Conservation (phyloP, 1,284 basidiomycete species). For the Pseudozyma thailandica region DNA sequence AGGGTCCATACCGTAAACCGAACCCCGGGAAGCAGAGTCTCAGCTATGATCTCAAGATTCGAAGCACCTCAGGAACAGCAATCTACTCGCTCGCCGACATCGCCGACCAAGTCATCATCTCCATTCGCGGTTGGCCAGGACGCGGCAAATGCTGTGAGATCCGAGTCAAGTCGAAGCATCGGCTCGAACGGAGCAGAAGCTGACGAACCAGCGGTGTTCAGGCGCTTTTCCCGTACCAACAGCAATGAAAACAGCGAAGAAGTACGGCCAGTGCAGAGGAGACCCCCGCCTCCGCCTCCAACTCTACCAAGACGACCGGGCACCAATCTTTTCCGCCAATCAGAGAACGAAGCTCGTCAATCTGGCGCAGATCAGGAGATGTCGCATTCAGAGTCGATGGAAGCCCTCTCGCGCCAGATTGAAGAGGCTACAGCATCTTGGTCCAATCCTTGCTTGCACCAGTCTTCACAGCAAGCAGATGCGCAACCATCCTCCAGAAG, state of each 20-base stretch:
- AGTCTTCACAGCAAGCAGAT: neutral
- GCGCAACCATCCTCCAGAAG: neutral
- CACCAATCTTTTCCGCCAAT: slow-evolving; percentile 13
- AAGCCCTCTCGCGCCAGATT: slow-evolving; percentile 29
- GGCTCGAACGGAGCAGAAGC: neutral
- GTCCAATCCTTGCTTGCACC: slow-evolving; percentile 5
- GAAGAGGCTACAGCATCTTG: slow-evolving; percentile 28
- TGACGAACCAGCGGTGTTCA: slow-evolving; percentile 19
- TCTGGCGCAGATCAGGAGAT: neutral
- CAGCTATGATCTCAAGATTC: slow-evolving; percentile 46
- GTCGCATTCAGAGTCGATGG: slow-evolving; percentile 18
- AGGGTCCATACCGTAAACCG: slow-evolving; percentile 6
- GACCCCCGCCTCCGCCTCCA: slow-evolving; percentile 31
- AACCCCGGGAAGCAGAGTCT: slow-evolving; percentile 33
- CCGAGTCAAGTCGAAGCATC: slow-evolving; percentile 8
- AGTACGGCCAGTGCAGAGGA: slow-evolving; percentile 3
- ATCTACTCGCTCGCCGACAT: slow-evolving; percentile 3
- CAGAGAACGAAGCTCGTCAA: neutral
- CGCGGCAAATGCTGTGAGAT: neutral
- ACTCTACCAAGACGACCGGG: slow-evolving; percentile 8
- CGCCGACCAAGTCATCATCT: neutral
- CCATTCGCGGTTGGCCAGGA: neutral
- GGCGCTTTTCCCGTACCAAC: slow-evolving; percentile 18
- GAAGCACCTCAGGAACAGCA: slow-evolving; percentile 17
- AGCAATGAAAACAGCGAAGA: neutral